These are phyloP conservation scores for Citeromyces matritensis DNA, from an alignment of 805 yeast species.

Conservation along the genomic window DNA sequence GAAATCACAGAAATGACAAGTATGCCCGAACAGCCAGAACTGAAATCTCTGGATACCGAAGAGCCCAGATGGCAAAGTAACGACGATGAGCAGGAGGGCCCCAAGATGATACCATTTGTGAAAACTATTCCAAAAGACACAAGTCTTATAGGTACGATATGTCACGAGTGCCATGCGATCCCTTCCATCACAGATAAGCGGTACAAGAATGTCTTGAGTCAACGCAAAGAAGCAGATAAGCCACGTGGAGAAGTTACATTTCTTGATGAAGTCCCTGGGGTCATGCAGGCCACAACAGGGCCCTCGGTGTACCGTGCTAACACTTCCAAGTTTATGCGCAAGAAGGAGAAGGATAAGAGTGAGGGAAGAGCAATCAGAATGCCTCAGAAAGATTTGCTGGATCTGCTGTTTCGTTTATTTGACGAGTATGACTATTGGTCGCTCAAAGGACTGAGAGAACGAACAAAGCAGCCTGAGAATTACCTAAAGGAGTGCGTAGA, in stretches of 20 bases:
- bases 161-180: conserved; percentile 81
- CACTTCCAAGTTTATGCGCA: conserved; percentile 54
- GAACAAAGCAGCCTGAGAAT: conserved; percentile 91
- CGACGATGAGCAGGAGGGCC: neutral
- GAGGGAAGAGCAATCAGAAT: conserved; percentile 89
- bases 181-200: conserved; percentile 73
- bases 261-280: conserved; percentile 73
- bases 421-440: conserved; percentile 97
- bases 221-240: conserved; percentile 35
- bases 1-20: conserved; percentile 34
- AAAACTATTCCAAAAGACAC: conserved; percentile 85
- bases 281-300: conserved; percentile 74
- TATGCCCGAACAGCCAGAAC: conserved; percentile 36
- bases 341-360: conserved; percentile 25
- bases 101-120: conserved; percentile 52
- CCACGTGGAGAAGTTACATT: conserved; percentile 53
- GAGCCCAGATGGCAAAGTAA: conserved; percentile 2
- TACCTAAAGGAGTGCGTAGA: conserved; percentile 86
- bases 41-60: conserved; percentile 21
- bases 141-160: conserved; percentile 70
- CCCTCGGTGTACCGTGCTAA: conserved; percentile 60
- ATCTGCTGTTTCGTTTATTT: conserved; percentile 73
- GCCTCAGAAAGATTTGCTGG: conserved; percentile 86
- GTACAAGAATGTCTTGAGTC: conserved; percentile 38
- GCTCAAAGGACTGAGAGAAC: conserved; percentile 82